Evolutionary conservation across 345 rosid genomes (phyloP), one percentile per base, ranked within the genome.

Genomic region (Xanthoceras sorbifolium): DNA sequence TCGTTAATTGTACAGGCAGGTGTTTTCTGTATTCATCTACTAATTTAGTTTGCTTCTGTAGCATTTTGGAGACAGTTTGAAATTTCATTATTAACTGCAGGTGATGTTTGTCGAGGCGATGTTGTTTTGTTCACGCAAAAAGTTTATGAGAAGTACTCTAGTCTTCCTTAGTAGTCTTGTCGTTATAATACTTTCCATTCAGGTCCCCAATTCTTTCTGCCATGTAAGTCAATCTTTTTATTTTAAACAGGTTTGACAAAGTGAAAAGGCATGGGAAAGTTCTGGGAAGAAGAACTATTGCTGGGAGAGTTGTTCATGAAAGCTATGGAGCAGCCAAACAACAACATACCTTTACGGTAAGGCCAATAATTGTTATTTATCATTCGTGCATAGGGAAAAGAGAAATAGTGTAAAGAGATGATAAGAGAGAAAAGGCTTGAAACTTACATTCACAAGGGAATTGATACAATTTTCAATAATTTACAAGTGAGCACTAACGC

Each of bases 261-360:
- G 78, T 82, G 78, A 85, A 74, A 23, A 84, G 74, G 76, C 79
- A 76, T 68, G 92, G 89, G 67, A 81, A 79, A 59, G 8, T 74
- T 74, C 48, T 83, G 50, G 94, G 91, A 71, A 85, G 36, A 79
- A 88, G 93, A 85, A 87, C 85, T 67, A 78, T 90, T 25, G 92
- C 90, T 11, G 92, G 97, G 68, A 80, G 85, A 80, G 88, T 91
- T 73, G 85, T 88, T 22, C 87, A 89, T 78, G 92, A 91, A 83
- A 91, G 92, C 84, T 90, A 90, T 66, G 94, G 94, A 65, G 84
- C 90, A 23, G 89, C 89, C 78, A 88, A 87, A 84, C 94, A 91
- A 26, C 97, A 90, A 55, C 97, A 91, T 74, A 89, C 94, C 61
- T 90, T 90, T 81, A 87, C 94, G 3, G 92, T 88, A 85, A 76